Conservation (phyloP, 2,329 filamentous ascomycete genomes). For the Colletotrichum sublineola region DNA sequence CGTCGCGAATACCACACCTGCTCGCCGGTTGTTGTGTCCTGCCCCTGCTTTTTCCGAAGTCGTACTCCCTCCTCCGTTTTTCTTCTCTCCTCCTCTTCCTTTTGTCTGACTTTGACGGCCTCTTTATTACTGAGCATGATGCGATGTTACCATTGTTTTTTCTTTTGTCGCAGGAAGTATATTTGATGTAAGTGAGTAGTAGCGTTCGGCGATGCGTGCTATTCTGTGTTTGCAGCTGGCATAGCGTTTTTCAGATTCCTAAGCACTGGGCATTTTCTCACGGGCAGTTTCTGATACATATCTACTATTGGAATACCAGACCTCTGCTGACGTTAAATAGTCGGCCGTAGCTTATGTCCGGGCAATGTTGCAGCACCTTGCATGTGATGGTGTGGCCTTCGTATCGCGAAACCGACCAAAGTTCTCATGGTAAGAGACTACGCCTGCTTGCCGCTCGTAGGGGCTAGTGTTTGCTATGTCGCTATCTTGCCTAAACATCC, state of each 20-base stretch:
- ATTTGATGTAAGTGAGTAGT: fast-evolving
- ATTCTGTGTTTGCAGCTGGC: not conserved
- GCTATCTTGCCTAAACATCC: no score
- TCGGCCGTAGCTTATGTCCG: not conserved
- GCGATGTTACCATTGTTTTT: not conserved
- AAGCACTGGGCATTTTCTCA: not conserved
- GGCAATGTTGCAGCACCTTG: not conserved
- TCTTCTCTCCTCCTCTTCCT: not conserved
- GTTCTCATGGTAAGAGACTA: not conserved
- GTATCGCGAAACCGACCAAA: no score
- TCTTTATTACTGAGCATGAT: not conserved
- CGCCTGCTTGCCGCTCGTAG: not conserved
- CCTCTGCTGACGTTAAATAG: not conserved
- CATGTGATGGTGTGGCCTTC: not conserved
- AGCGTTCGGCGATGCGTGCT: not conserved
- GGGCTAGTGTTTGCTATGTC: not conserved
- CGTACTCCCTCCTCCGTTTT: not conserved
- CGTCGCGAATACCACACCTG: conserved; percentile 17
- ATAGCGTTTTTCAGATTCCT: no score
- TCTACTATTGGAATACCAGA: not conserved
- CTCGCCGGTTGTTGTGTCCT: conserved; percentile 6
- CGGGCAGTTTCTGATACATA: not conserved
- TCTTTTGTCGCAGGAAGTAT: not conserved
- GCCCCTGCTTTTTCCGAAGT: not conserved
- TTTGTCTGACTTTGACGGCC: not conserved